These are phyloP conservation scores for Ophiostoma sp. DNA, from an alignment of 2,329 filamentous ascomycete species.

Conservation along the genomic window DNA sequence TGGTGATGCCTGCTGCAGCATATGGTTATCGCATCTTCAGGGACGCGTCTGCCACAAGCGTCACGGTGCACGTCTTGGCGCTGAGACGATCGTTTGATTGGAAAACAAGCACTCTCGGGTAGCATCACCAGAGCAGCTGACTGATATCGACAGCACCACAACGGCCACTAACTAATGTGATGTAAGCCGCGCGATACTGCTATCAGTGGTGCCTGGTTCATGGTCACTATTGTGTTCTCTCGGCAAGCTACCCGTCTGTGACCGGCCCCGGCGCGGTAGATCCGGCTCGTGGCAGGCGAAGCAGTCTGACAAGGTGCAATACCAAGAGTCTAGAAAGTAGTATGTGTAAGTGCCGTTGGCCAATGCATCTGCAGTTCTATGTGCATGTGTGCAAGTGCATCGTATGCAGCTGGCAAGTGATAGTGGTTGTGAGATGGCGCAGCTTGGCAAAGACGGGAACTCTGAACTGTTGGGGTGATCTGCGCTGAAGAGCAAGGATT, in stretches of 20 bases:
- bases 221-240: not conserved
- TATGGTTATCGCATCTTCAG: not conserved
- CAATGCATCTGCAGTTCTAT: not conserved
- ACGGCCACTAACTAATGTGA: too few relatives aligned
- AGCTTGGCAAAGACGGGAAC: not conserved
- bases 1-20: not conserved
- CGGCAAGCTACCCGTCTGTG: not conserved
- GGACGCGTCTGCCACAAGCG: too few relatives aligned
- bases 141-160: too few relatives aligned
- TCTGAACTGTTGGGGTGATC: not conserved
- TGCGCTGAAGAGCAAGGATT: not conserved
- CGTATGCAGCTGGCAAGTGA: not conserved
- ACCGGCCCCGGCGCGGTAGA: not conserved
- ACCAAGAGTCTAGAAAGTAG: not conserved
- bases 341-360: not conserved
- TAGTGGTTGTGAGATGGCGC: conserved; percentile 1
- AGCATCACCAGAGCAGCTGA: too few relatives aligned
- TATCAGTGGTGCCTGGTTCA: not conserved
- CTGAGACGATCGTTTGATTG: not conserved
- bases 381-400: not conserved
- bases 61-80: not conserved
- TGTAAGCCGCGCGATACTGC: too few relatives aligned
- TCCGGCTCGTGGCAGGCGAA: not conserved
- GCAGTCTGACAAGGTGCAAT: not conserved
- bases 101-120: too few relatives aligned